phyloP scores from a whole-genome alignment of 495 filamentous ascomycete species.

The Aspergillus sclerotioniger region DNA sequence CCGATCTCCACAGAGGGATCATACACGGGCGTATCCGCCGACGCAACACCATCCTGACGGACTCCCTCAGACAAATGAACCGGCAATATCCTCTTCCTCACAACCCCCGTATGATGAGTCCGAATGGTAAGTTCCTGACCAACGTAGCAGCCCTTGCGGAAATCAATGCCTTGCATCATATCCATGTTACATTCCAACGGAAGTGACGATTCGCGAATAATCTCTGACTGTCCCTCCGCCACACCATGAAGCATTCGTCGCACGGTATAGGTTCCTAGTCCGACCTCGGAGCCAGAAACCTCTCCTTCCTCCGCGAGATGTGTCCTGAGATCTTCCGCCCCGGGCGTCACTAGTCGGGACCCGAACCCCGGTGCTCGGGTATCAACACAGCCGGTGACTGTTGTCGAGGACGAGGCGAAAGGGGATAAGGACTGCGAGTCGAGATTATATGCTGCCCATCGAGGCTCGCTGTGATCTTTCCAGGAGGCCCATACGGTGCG shows the following conservation, averaged over 20 bases:
- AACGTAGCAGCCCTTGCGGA: conserved; percentile 93
- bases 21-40: conserved; percentile 51
- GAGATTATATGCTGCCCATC: conserved; percentile 48
- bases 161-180: conserved; percentile 78
- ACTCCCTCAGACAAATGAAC: conserved; percentile 65
- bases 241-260: conserved; percentile 76
- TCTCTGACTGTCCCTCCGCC: conserved; percentile 78
- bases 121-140: conserved; percentile 95
- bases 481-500: conserved; percentile 66
- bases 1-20: conserved; percentile 34
- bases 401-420: conserved; percentile 19
- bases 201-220: conserved; percentile 64
- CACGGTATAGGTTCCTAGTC: conserved; percentile 55
- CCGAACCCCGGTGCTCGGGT: conserved; percentile 69
- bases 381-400: conserved; percentile 54
- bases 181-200: conserved; percentile 86
- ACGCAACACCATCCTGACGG: conserved; percentile 29
- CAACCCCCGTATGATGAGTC: conserved; percentile 89
- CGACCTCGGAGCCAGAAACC: conserved; percentile 35
- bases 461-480: conserved; percentile 45
- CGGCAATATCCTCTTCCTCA: conserved; percentile 86
- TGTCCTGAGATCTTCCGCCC: conserved; percentile 36
- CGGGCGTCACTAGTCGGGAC: conserved; percentile 51
- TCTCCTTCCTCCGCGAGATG: conserved; percentile 38
- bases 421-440: conserved; percentile 34